Base-by-base conservation (phyloP, 2,329 filamentous ascomycete species). In the Talaromyces verruculosus region DNA sequence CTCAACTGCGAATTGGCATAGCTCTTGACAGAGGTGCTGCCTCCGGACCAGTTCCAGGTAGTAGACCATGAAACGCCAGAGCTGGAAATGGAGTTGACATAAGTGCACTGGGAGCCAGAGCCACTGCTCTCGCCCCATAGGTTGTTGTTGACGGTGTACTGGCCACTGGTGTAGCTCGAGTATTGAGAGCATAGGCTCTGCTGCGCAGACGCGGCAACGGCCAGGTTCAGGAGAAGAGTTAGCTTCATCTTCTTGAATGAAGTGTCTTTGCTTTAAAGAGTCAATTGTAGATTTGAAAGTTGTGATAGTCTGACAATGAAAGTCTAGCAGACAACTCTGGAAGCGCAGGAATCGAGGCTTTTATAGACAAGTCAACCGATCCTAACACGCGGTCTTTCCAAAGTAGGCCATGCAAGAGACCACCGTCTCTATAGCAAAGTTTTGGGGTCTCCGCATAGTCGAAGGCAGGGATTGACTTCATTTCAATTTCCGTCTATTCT, bases 101-200 rank as follows among this genome's bases (percentile, higher is more conserved):
- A 76, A 25, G 77, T 79, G 72, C 78, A 80, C 68, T 81, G 79
- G 33, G 71, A 75, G 49, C 80, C 79, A 5, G 68, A 65, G 2
- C 73, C 76, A n/a, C 74, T 43, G 3, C 67, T 65, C 30, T 72
- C 47, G 7, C 81, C 80, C 82, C 82, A 84, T 60, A 82, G 77
- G 72, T 84, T 82, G 73, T 84, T 81, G 75, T 82, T 83, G 63
- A 84, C 71, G 39, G 75, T 81, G 71, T 81, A 83, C 13, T 69
- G 72, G 35, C 74, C 76, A 2, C 74, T 77, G 5, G 71, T 55
- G 2, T 74, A 57, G 19, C 70, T 71, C 28, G 69, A 77, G 62
- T 72, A 81, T 58, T 75, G 68, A 22, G 71, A 73, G 55, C 78
- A 80, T 65, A 68, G 60, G 3, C 28, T 78, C 39, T 43, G 30